Percentiles rank a stretch among this genome's conserved stretches.
phyloP scores from a whole-genome alignment of 1,284 basidiomycete species.

The Serendipita sp. region DNA sequence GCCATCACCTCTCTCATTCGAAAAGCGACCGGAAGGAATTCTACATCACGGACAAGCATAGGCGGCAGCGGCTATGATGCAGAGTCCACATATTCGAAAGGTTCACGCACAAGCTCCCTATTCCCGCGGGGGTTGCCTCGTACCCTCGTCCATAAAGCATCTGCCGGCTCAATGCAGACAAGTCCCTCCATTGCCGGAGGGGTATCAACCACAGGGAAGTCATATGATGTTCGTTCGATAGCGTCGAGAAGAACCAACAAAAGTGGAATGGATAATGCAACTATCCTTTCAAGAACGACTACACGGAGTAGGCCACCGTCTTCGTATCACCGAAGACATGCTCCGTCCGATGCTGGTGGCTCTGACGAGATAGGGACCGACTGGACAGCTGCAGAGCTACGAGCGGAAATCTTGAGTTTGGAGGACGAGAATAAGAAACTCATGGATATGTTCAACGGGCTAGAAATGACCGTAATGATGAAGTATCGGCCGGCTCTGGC shows the following conservation, averaged over 20 bases:
- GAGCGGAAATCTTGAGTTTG: constrained; percentile 45
- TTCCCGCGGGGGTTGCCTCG: not conserved
- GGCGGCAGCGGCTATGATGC: constrained; percentile 10
- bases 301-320: constrained; percentile 12
- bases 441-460: constrained; percentile 59
- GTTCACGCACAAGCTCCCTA: not conserved
- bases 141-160: constrained; percentile 1
- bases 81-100: constrained; percentile 11
- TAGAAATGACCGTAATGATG: constrained; percentile 53
- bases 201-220: not conserved
- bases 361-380: constrained; percentile 23
- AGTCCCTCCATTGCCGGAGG: not conserved
- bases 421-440: constrained; percentile 53
- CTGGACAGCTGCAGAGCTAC: constrained; percentile 44
- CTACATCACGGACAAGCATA: not conserved
- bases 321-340: constrained; percentile 11
- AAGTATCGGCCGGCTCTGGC: constrained; percentile 20
- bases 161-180: not conserved
- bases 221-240: constrained; percentile 2
- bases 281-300: constrained; percentile 9
- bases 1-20: constrained; percentile 45
- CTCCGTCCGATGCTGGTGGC: constrained; percentile 2
- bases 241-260: not conserved
- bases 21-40: constrained; percentile 27
- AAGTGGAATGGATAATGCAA: constrained; percentile 3